These are phyloP conservation scores for Termitomyces sp. DNA, from an alignment of 768 basidiomycete genomes.

Conservation along the genomic window DNA sequence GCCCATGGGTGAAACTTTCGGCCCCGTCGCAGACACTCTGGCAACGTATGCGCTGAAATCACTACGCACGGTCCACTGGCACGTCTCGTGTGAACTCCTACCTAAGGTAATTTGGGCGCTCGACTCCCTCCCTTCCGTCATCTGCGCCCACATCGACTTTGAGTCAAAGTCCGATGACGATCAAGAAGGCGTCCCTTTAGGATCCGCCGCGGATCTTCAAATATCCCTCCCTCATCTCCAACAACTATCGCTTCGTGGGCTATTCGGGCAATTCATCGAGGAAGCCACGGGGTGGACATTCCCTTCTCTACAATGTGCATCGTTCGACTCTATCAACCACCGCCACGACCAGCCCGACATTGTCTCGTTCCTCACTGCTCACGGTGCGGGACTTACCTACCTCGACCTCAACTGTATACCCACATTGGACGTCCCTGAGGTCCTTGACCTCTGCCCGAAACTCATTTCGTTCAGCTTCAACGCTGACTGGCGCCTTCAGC, in stretches of 20 bases:
- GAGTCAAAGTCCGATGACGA: conserved; percentile 28
- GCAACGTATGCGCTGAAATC: conserved; percentile 45
- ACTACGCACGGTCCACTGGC: conserved; percentile 46
- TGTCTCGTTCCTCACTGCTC: conserved; percentile 52
- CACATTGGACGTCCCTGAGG: conserved; percentile 50
- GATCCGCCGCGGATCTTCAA: conserved; percentile 55
- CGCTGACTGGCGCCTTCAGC: conserved; percentile 57
- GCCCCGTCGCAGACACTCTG: conserved; percentile 62
- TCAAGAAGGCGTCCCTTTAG: conserved; percentile 47
- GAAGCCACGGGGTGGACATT: conserved; percentile 66
- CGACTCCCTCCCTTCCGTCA: conserved; percentile 54
- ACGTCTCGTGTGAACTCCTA: conserved; percentile 6
- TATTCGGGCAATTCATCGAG: conserved; percentile 64
- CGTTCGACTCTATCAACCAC: conserved; percentile 49
- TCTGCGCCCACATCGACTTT: conserved; percentile 57
- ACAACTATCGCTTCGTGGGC: conserved; percentile 62
- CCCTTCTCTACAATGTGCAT: conserved; percentile 54
- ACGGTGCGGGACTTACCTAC: conserved; percentile 56
- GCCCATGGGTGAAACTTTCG: conserved; percentile 58
- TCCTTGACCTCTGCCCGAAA: conserved; percentile 62
- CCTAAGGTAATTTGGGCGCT: conserved; percentile 62
- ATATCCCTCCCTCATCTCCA: conserved; percentile 53
- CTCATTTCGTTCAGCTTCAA: conserved; percentile 70
- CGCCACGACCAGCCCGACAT: conserved; percentile 56
- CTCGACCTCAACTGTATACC: conserved; percentile 66